Percentiles rank a stretch among this genome's conserved stretches.
Conservation (phyloP, 495 filamentous ascomycete species). For the Penicillium lagena region DNA sequence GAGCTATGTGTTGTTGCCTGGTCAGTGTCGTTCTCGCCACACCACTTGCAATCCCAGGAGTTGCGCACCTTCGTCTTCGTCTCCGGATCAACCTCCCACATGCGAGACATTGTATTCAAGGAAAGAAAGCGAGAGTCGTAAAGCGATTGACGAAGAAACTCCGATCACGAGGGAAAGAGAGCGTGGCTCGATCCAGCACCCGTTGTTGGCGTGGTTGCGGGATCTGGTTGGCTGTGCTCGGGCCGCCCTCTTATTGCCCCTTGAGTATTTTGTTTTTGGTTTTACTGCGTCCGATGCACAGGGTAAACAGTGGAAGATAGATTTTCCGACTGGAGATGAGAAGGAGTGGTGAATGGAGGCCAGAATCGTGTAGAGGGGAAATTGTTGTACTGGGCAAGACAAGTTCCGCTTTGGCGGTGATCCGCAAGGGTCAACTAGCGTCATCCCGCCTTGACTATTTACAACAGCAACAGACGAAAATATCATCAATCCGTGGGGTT, state of each 20-base stretch:
- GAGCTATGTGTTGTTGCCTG: constrained; percentile 47
- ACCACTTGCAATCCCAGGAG: background rate
- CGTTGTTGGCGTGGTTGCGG: background rate
- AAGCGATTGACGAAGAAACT: no score
- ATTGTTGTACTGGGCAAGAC: background rate
- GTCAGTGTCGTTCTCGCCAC: constrained; percentile 7
- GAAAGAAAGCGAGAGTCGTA: background rate
- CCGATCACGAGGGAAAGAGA: background rate
- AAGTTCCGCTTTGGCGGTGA: constrained; percentile 10
- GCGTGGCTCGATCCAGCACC: background rate
- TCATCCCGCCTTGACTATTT: constrained; percentile 7
- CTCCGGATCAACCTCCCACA: constrained; percentile 98
- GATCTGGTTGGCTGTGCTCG: constrained; percentile 4
- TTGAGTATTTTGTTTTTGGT: background rate
- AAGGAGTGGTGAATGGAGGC: constrained; percentile 1
- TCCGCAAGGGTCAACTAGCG: constrained; percentile 20
- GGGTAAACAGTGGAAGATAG: background rate
- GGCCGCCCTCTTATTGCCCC: constrained; percentile 5
- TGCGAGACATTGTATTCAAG: constrained; percentile 44
- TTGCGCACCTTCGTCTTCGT: constrained; percentile 76
- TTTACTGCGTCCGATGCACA: constrained; percentile 1
- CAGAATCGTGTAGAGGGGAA: background rate
- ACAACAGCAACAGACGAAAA: background rate
- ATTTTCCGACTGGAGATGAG: background rate
- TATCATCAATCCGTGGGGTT: constrained; percentile 24